Conservation (phyloP, 78 protist genomes). For the Blattamonas nauphoetae region DNA sequence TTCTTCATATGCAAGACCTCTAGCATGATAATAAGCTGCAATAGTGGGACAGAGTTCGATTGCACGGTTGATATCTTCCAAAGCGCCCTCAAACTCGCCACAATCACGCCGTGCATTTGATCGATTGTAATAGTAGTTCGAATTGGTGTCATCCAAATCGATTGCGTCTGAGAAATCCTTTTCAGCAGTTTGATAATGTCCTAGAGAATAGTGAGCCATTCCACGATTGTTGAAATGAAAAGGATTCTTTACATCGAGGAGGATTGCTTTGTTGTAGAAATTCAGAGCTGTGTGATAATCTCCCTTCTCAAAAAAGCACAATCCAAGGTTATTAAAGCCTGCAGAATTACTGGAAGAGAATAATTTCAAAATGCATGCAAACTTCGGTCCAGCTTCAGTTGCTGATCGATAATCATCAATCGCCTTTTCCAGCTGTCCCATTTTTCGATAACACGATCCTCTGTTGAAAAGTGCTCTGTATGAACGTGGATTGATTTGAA, state of each 20-base stretch:
- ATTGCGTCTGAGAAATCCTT: conserved; percentile 6
- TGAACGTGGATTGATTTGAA: neutral
- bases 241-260: neutral
- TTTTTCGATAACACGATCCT: neutral
- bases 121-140: neutral
- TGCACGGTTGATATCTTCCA: neutral
- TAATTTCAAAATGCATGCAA: neutral
- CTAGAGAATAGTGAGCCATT: neutral
- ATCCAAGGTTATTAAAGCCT: conserved; percentile 4
- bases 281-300: neutral
- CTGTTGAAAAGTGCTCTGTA: neutral
- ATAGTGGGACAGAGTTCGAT: conserved; percentile 5
- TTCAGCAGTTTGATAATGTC: neutral
- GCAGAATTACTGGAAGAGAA: neutral
- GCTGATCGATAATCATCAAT: neutral
- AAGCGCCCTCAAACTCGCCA: neutral
- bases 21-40: neutral
- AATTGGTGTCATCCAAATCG: neutral
- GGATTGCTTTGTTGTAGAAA: neutral
- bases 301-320: neutral
- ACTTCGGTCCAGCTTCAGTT: neutral
- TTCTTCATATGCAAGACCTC: neutral
- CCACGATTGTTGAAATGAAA: conserved; percentile 4
- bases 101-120: neutral
- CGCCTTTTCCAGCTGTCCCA: neutral